Evolutionary conservation across 1,284 basidiomycete genomes (phyloP).

Genomic region (Ustilago curta): DNA sequence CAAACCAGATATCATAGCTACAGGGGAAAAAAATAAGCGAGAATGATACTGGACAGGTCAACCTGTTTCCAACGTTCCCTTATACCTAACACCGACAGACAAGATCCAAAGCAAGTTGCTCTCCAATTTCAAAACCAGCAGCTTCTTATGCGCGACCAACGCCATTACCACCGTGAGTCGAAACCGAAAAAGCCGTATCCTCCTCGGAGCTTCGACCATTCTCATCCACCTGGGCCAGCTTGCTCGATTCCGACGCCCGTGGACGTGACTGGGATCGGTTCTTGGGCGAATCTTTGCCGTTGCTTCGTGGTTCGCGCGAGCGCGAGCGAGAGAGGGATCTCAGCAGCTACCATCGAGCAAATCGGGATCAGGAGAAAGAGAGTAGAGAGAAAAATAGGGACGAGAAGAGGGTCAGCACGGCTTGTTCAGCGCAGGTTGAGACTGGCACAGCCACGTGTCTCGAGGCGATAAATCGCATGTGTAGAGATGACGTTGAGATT

Average conservation of each 20-base stretch:
- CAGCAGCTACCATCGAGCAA: conserved; percentile 31
- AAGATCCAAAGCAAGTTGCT: not conserved
- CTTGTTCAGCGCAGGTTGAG: not conserved
- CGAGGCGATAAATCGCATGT: too few species aligned
- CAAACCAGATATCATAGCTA: not conserved
- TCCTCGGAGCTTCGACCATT: conserved; percentile 43
- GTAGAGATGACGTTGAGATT: conserved; percentile 13
- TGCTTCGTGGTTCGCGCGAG: conserved; percentile 58
- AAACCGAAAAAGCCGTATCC: conserved; percentile 22
- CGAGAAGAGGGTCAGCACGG: conserved; percentile 2
- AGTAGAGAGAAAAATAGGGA: not conserved
- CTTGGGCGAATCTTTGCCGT: conserved; percentile 46
- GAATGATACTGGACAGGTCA: too few species aligned
- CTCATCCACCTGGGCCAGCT: conserved; percentile 58
- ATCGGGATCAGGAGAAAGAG: not conserved
- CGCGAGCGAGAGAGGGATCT: conserved; percentile 62
- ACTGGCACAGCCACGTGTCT: conserved; percentile 1
- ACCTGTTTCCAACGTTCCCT: too few species aligned
- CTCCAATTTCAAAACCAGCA: not conserved
- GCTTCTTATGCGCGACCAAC: not conserved
- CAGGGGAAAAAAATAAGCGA: too few species aligned
- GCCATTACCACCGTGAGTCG: conserved; percentile 9
- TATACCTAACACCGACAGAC: too few species aligned
- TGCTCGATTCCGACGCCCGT: conserved; percentile 45
- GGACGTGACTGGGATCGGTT: conserved; percentile 40